These are phyloP conservation scores for Oryza nivara DNA, from an alignment of 176 grass and related monocot species.

Conservation along the genomic window DNA sequence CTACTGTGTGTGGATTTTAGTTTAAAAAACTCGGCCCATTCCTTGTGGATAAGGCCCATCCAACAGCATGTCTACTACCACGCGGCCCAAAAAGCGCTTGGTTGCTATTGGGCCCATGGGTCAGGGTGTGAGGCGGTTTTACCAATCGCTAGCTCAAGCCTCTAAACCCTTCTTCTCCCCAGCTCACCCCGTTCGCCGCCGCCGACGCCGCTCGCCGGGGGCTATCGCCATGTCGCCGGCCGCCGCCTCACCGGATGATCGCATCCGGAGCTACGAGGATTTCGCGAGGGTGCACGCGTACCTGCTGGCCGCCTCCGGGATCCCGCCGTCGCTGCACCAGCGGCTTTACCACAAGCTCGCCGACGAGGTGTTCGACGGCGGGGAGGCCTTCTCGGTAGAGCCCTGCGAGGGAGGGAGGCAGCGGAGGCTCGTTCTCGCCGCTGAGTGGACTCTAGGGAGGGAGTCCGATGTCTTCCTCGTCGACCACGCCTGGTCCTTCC, in stretches of 20 bases:
- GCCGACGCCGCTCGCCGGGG: constrained; percentile 24
- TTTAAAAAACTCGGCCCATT: too few species aligned
- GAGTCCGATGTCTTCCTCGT: constrained; percentile 84
- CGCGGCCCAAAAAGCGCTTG: too few species aligned
- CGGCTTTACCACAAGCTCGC: constrained; percentile 80
- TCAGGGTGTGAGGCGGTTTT: background rate
- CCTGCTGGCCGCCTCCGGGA: constrained; percentile 67
- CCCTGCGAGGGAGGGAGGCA: constrained; percentile 61
- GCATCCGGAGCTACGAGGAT: constrained; percentile 61
- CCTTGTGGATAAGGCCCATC: too few species aligned
- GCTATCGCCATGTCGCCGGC: constrained; percentile 37
- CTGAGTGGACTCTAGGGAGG: constrained; percentile 30
- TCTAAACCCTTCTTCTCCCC: constrained; percentile 44
- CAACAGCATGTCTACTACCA: too few species aligned
- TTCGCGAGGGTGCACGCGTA: constrained; percentile 75
- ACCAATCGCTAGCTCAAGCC: too few species aligned
- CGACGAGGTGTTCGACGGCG: constrained; percentile 87
- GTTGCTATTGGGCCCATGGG: background rate
- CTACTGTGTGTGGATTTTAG: too few species aligned
- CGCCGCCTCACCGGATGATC: background rate
- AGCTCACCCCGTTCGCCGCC: background rate
- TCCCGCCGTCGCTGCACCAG: constrained; percentile 62
- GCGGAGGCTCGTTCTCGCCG: constrained; percentile 61
- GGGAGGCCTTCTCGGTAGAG: constrained; percentile 72
- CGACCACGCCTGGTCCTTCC: constrained; percentile 96